A percentile compares a stretch with the other conserved stretches of the same genome.
Conservation (phyloP, 371 early-diverging fungal species). For the Entomophthora muscae region DNA sequence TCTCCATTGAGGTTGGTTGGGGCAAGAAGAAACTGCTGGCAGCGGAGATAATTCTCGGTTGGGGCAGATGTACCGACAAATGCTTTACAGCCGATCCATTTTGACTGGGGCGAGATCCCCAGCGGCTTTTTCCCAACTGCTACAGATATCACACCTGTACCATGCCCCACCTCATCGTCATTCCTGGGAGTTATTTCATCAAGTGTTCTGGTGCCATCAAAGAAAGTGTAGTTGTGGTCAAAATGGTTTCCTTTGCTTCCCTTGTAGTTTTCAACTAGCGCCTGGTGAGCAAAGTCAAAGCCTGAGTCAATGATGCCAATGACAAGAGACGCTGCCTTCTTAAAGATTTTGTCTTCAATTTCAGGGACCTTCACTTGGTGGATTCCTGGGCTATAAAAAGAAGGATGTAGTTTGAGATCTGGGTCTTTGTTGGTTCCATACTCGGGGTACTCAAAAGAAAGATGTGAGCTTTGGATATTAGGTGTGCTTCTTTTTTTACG, state of each 20-base stretch:
- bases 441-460: background rate
- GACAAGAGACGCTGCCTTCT: background rate
- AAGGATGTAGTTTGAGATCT: background rate
- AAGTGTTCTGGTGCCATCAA: no score
- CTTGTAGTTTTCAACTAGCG: background rate
- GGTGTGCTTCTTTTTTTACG: background rate
- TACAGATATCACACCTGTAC: no score
- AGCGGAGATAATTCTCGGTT: no score
- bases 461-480: no score
- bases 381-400: background rate
- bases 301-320: background rate
- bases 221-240: background rate
- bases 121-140: no score
- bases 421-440: background rate
- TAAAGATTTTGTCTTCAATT: background rate
- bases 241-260: background rate
- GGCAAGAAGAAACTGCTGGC: no score
- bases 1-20: no score
- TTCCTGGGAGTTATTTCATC: background rate
- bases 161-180: background rate
- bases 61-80: no score
- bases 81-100: no score
- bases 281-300: background rate
- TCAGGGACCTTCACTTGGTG: background rate
- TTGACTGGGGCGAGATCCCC: no score